Evolutionary conservation across 1,284 basidiomycete genomes (phyloP), one percentile per base, ranked within the genome.

Genomic region (Ustilago loliicola): DNA sequence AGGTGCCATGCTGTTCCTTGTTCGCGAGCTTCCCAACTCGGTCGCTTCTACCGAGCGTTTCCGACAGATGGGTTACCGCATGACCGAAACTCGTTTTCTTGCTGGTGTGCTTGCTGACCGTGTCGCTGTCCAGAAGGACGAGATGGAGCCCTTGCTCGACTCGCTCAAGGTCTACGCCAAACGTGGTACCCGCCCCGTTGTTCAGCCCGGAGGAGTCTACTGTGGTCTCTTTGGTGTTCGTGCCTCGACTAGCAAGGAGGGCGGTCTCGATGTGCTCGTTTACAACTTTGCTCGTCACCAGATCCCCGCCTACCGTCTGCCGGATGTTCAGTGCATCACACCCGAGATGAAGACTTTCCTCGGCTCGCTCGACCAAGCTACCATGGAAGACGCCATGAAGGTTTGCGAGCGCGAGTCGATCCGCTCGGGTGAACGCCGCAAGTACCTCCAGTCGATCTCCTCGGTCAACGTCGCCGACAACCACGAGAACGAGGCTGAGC

Each of bases 221-320:
- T 87, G 88, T 23, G 88, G 88, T 45, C 83, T 89, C 23, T 89
- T 89, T 72, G 89, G 88, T 66, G 87, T 88, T 8, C 84, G 88
- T 27, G 87, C 88, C 0, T 87, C 87, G 8, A 86, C 83, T n/a
- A 72, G 66, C 62, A 79, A 74, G 62, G 72, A 74, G n/a, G 76
- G 76, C 21, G 76, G 76, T 30, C 67, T 78, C 29, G 88, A 89
- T 63, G 88, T 88, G 21, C 82, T 89, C 4, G 88, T 89, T 15
- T 89, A 89, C 86, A 88, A 88, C 80, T 89, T 89, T 83, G 88
- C 89, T 32, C 87, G 88, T 27, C 89, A 89, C 72, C 88, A 89
- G 81, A 88, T 89, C 70, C 89, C 89, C 3, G 88, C 88, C 3
- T 89, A 88, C 81, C 87, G 89, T 29, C 85, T 89, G 11, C 88